phyloP scores from a whole-genome alignment of 805 yeast genomes.

The Pichia nakasei region DNA sequence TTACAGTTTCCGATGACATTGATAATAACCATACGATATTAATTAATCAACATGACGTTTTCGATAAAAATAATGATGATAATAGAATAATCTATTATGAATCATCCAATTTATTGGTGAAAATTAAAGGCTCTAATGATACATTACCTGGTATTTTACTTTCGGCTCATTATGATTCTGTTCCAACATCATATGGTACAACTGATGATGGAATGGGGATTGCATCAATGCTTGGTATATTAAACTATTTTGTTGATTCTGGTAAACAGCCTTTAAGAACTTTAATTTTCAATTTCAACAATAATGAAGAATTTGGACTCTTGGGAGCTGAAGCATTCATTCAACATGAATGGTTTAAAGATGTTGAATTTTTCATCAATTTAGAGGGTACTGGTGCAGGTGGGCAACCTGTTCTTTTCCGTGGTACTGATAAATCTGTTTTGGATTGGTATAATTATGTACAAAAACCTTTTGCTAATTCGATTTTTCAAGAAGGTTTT shows the following conservation, averaged over 20 bases:
- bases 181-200: slow-evolving; percentile 78
- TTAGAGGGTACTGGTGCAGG: slow-evolving; percentile 93
- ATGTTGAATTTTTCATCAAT: slow-evolving; percentile 61
- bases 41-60: slow-evolving; percentile 43
- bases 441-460: slow-evolving; percentile 46
- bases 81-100: slow-evolving; percentile 66
- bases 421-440: slow-evolving; percentile 74
- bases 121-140: slow-evolving; percentile 55
- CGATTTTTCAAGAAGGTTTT: slow-evolving; percentile 80
- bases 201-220: slow-evolving; percentile 92
- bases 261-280: slow-evolving; percentile 55
- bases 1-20: slow-evolving; percentile 4
- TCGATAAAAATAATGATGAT: slow-evolving; percentile 32
- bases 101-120: slow-evolving; percentile 70
- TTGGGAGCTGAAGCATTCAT: slow-evolving; percentile 72
- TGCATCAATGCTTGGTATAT: slow-evolving; percentile 66
- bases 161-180: slow-evolving; percentile 86
- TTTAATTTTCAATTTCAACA: slow-evolving; percentile 75
- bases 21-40: slow-evolving; percentile 11
- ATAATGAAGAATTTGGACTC: slow-evolving; percentile 83
- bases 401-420: slow-evolving; percentile 70
- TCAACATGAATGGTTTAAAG: slow-evolving; percentile 60
- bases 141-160: slow-evolving; percentile 58
- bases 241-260: slow-evolving; percentile 36
- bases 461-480: slow-evolving; percentile 65